Evolutionary conservation across 139 green algal species (phyloP).

Genomic region (Chlorella sp.): DNA sequence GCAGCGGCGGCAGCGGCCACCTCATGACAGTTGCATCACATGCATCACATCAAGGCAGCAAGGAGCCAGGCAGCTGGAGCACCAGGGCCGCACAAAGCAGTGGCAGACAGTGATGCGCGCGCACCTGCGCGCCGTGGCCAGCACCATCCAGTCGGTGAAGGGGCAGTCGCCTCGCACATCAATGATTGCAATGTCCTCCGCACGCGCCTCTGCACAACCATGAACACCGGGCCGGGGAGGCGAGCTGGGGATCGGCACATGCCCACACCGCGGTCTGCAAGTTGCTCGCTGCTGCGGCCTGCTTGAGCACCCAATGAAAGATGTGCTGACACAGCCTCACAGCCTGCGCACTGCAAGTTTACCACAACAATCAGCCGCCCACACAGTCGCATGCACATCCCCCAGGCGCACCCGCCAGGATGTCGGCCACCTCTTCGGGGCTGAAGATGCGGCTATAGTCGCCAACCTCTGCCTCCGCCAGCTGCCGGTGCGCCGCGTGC

Average conservation of each 20-base stretch:
- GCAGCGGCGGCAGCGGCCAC: no score
- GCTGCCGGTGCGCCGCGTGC: background rate
- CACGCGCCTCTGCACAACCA: slow-evolving; percentile 29
- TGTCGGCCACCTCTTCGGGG: slow-evolving; percentile 20
- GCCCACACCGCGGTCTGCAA: no score
- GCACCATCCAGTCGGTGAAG: slow-evolving; percentile 54
- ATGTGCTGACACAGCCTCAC: no score
- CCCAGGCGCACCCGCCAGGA: slow-evolving; percentile 4
- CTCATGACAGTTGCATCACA: no score
- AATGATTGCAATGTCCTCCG: slow-evolving; percentile 41
- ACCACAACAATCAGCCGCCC: background rate
- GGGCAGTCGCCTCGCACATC: slow-evolving; percentile 42
- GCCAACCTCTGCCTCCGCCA: background rate
- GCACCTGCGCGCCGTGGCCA: slow-evolving; percentile 35
- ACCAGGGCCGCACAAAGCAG: no score
- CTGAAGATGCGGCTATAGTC: slow-evolving; percentile 7
- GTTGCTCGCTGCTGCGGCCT: no score
- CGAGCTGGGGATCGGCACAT: background rate
- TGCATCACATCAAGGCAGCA: no score
- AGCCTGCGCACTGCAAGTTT: no score
- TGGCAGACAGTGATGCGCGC: no score
- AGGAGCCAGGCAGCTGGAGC: no score
- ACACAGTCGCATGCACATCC: no score
- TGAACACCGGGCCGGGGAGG: background rate
- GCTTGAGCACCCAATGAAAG: no score